Evolutionary conservation across 2,329 filamentous ascomycete genomes (phyloP).

Genomic region (Colletotrichum sp.): DNA sequence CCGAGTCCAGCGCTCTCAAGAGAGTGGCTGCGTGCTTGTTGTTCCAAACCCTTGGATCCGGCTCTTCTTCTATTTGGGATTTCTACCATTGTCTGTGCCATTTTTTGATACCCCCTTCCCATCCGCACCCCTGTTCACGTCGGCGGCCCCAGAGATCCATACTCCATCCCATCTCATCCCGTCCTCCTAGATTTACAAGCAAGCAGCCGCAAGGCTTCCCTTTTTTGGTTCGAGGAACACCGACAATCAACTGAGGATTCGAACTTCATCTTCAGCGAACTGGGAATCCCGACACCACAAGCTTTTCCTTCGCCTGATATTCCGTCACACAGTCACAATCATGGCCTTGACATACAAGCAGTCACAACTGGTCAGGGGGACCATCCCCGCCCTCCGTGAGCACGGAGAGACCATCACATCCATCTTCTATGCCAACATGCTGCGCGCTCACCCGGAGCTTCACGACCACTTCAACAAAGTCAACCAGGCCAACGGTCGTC

Average conservation of each 20-base stretch:
- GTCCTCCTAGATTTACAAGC: neutral
- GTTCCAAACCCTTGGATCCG: neutral
- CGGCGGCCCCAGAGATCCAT: conserved; percentile 1
- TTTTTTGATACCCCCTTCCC: conserved; percentile 1
- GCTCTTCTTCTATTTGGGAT: neutral
- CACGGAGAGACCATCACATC: conserved; percentile 73
- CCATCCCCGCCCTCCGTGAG: conserved; percentile 70
- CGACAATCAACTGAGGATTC: neutral
- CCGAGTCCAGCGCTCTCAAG: neutral
- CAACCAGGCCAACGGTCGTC: conserved; percentile 28
- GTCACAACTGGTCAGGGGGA: conserved; percentile 70
- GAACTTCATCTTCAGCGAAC: neutral
- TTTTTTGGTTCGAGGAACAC: neutral
- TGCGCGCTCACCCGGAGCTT: conserved; percentile 68
- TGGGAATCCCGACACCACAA: neutral
- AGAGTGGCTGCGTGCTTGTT: neutral
- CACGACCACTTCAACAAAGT: conserved; percentile 70
- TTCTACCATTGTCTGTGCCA: neutral
- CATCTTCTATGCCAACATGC: conserved; percentile 75
- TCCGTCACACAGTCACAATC: neutral
- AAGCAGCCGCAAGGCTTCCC: neutral
- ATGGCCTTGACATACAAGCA: conserved; percentile 59
- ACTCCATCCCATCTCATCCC: neutral
- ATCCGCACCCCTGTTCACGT: neutral
- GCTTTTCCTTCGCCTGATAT: neutral